These are phyloP conservation scores for Pestalotiopsis sp. DNA, from an alignment of 2,329 filamentous ascomycete genomes.

Conservation along the genomic window DNA sequence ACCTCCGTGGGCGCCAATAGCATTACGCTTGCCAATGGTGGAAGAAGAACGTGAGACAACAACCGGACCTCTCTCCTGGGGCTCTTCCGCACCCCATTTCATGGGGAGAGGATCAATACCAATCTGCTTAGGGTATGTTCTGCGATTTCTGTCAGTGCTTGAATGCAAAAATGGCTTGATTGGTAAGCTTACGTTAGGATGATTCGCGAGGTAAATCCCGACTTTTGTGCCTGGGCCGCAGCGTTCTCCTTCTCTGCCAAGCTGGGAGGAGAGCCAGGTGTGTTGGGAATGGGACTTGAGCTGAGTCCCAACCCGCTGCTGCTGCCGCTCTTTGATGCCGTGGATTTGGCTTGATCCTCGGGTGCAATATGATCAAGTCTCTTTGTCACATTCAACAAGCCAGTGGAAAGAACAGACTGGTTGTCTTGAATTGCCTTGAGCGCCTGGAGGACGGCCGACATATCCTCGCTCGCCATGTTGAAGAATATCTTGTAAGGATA, in stretches of 20 bases:
- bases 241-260: conserved; percentile 19
- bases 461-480: conserved; percentile 27
- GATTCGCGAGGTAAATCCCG: conserved; percentile 55
- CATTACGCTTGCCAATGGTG: conserved; percentile 81
- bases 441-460: conserved; percentile 31
- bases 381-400: conserved; percentile 30
- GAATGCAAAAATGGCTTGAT: neutral
- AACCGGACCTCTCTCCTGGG: conserved; percentile 78
- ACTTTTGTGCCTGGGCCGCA: conserved; percentile 37
- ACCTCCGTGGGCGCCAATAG: conserved; percentile 61
- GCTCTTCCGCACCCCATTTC: conserved; percentile 83
- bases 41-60: conserved; percentile 78
- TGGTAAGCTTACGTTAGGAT: conserved; percentile 49
- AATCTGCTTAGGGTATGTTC: conserved; percentile 90
- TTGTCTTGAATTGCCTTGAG: conserved; percentile 31
- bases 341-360: neutral
- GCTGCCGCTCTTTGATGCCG: neutral
- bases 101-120: conserved; percentile 90
- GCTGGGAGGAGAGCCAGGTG: conserved; percentile 20
- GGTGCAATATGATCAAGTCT: conserved; percentile 24
- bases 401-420: conserved; percentile 28
- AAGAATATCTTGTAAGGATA: neutral
- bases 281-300: neutral
- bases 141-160: conserved; percentile 28
- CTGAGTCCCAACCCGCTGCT: neutral